Evolutionary conservation across 331 rosid species (phyloP).

Genomic region (Dryas integrifolia): DNA sequence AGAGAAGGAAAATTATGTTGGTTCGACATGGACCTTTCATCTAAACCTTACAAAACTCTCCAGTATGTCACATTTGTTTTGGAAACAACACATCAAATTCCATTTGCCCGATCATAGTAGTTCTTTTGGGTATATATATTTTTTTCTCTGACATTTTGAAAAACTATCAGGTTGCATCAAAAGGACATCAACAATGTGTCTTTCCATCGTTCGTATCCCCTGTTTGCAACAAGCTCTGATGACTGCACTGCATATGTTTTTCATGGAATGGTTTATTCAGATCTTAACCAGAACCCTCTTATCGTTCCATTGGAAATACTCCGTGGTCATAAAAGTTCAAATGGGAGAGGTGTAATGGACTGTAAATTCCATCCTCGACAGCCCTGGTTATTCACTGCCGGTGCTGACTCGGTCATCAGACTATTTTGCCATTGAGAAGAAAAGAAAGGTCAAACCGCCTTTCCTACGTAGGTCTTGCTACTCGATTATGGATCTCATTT

Average conservation of each 20-base stretch:
- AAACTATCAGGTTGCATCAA: slow-evolving; percentile 74
- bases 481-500: neutral
- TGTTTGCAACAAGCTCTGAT: slow-evolving; percentile 93
- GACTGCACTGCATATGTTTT: slow-evolving; percentile 82
- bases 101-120: neutral
- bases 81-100: neutral
- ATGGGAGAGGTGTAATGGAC: slow-evolving; percentile 87
- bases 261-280: slow-evolving; percentile 90
- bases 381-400: slow-evolving; percentile 92
- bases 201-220: slow-evolving; percentile 73
- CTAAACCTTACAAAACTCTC: slow-evolving; percentile 69
- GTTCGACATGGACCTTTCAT: slow-evolving; percentile 98
- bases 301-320: slow-evolving; percentile 79
- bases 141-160: slow-evolving; percentile 22
- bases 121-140: neutral
- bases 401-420: slow-evolving; percentile 81
- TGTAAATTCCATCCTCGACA: slow-evolving; percentile 94
- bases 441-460: slow-evolving; percentile 1
- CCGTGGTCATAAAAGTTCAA: slow-evolving; percentile 66
- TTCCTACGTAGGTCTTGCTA: neutral
- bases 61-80: slow-evolving; percentile 40
- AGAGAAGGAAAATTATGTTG: slow-evolving; percentile 93
- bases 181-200: slow-evolving; percentile 79
- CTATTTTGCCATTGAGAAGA: slow-evolving; percentile 63
- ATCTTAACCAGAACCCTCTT: slow-evolving; percentile 83